Evolutionary conservation across 108 stramenopile species (phyloP).

Genomic region (Conticribra weissflogii): DNA sequence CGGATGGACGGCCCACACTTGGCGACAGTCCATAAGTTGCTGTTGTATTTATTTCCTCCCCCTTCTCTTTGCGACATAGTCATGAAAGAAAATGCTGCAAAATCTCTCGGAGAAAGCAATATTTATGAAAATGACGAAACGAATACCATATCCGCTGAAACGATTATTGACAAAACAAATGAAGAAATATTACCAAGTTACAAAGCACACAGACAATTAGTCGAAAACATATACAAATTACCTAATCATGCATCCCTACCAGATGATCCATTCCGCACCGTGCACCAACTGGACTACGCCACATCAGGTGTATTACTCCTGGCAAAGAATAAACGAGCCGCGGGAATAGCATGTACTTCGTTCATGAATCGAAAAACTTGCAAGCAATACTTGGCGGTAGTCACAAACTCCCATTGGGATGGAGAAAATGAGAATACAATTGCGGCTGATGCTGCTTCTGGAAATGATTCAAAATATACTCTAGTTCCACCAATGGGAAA

Average conservation of each 20-base stretch:
- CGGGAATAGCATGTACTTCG: slow-evolving; percentile 52
- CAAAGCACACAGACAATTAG: slow-evolving; percentile 19
- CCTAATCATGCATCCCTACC: slow-evolving; percentile 54
- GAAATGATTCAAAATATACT: slow-evolving; percentile 30
- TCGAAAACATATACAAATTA: slow-evolving; percentile 40
- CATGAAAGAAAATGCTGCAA: slow-evolving; percentile 2
- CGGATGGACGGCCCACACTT: slow-evolving; percentile 85
- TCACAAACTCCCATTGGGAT: slow-evolving; percentile 18
- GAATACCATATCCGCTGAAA: background rate
- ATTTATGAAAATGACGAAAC: background rate
- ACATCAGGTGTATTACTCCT: slow-evolving; percentile 79
- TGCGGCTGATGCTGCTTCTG: background rate
- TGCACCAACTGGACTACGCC: slow-evolving; percentile 91
- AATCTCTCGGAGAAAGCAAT: slow-evolving; percentile 1
- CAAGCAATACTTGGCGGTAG: slow-evolving; percentile 82
- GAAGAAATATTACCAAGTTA: background rate
- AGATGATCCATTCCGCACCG: slow-evolving; percentile 76
- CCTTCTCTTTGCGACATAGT: slow-evolving; percentile 35
- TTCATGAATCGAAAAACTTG: slow-evolving; percentile 64
- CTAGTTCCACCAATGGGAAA: slow-evolving; percentile 7
- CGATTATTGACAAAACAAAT: slow-evolving; percentile 7
- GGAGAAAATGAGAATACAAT: too few relatives aligned
- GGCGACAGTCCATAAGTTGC: slow-evolving; percentile 78
- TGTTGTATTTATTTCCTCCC: slow-evolving; percentile 80
- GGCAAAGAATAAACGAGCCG: slow-evolving; percentile 61